Percentiles rank a stretch among this genome's conserved stretches.
These are phyloP conservation scores for Colletotrichum coccodes DNA, from an alignment of 2,329 filamentous ascomycete genomes.

Conservation along the genomic window DNA sequence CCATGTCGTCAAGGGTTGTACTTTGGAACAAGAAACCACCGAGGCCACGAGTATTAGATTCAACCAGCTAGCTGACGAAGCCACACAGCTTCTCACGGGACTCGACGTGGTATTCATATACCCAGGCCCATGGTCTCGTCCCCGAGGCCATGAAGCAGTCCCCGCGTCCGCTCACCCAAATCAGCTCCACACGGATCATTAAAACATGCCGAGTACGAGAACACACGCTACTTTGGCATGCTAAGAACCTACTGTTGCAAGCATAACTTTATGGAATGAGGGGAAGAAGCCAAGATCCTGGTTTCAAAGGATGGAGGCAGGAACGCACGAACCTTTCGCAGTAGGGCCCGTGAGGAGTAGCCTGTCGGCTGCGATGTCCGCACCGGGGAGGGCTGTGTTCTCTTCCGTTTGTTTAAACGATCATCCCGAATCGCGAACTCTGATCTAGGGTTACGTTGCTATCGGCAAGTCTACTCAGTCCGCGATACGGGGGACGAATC, in stretches of 20 bases:
- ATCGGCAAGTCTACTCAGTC: background rate
- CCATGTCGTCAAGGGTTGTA: background rate
- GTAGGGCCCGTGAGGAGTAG: background rate
- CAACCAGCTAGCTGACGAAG: background rate
- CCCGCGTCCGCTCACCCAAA: background rate
- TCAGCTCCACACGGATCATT: background rate
- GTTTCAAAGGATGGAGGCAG: background rate
- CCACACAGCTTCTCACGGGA: background rate
- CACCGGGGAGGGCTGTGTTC: background rate
- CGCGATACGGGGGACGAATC: slow-evolving; percentile 4
- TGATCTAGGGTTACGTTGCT: background rate
- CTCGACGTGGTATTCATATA: background rate
- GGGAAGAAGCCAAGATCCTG: background rate
- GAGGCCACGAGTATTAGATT: no score
- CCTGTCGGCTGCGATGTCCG: background rate
- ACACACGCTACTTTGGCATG: background rate
- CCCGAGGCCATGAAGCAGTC: background rate
- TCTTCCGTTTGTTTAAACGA: background rate
- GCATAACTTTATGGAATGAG: background rate
- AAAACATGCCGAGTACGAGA: slow-evolving; percentile 5
- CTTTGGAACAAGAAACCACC: background rate
- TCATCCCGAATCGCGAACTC: background rate
- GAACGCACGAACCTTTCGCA: background rate
- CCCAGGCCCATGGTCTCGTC: background rate
- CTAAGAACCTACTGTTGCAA: background rate